Percentiles rank a stretch among this genome's conserved stretches.
Evolutionary conservation across 1,284 basidiomycete genomes (phyloP).

Genomic region (Phlebopus sp.): DNA sequence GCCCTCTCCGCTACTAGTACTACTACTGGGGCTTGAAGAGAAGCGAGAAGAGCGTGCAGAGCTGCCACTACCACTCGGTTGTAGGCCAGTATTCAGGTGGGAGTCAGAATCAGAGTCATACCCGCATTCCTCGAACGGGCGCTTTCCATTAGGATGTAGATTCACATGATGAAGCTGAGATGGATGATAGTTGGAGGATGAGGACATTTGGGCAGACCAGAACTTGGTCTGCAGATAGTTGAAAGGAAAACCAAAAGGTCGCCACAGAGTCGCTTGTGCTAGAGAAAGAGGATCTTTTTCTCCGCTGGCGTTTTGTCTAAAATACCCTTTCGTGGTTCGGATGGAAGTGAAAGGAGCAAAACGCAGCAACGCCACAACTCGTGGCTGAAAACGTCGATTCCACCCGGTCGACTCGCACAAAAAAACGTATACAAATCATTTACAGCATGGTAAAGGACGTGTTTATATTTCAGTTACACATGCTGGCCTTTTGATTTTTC

Average conservation of each 20-base stretch:
- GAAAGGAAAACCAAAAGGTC: slow-evolving; percentile 7
- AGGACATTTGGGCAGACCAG: slow-evolving; percentile 22
- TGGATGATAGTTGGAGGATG: slow-evolving; percentile 21
- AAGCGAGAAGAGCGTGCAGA: slow-evolving; percentile 23
- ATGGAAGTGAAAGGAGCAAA: not conserved
- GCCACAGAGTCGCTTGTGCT: not conserved
- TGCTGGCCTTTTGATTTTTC: too few species aligned
- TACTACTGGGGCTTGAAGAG: slow-evolving; percentile 8
- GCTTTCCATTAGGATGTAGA: slow-evolving; percentile 29
- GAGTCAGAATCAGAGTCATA: slow-evolving; percentile 31
- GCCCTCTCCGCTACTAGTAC: slow-evolving; percentile 13
- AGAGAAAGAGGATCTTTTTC: slow-evolving; percentile 6
- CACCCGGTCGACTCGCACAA: not conserved
- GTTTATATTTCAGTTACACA: too few species aligned
- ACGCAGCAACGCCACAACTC: not conserved
- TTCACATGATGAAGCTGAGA: slow-evolving; percentile 25
- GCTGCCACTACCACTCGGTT: slow-evolving; percentile 28
- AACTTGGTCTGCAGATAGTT: slow-evolving; percentile 15
- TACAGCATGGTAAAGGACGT: not conserved
- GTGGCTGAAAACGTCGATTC: not conserved
- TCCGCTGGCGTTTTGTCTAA: not conserved
- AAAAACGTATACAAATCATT: slow-evolving; percentile 4
- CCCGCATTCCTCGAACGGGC: slow-evolving; percentile 32
- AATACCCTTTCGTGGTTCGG: not conserved
- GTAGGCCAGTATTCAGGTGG: slow-evolving; percentile 26